Evolutionary conservation across 225 moss, liverwort and hornwort genomes (phyloP), one percentile per base, ranked within the genome.

Genomic region (Asterella californica): DNA sequence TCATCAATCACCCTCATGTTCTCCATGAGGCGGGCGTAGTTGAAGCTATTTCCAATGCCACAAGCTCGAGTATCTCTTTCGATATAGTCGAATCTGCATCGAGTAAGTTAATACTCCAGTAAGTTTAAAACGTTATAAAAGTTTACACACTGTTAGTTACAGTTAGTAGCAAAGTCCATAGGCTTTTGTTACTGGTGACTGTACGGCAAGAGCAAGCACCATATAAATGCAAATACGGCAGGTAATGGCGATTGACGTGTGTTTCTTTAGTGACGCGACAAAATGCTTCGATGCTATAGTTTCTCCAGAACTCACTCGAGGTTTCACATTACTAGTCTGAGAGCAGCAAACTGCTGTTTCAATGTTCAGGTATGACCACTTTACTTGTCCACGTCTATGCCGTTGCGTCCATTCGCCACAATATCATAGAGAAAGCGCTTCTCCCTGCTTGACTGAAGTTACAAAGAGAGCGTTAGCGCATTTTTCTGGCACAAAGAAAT

Each of bases 331-430:
- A 62, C 27, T 62, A 25, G 9, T 62, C 30, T 30, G 10, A 34
- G 65, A 33, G 14, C 33, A n/a, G 65, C 30, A 32, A 30, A 65
- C 65, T 65, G 4, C 42, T 2, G 52, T 62, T n/a, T 62, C 61
- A 1, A 62, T 2, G 24, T 14, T 62, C 27, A 62, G 61, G 33
- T 61, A 72, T 10, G 67, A 32, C 38, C 11, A 64, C 48, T 92
- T 73, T 87, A 96, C 95, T 96, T 96, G 84, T 96, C 95, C 83
- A 96, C 92, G 81, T 96, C 95, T 67, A 96, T 91, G 78, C 95
- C 95, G 80, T 96, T 96, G 84, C 93, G 92, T 83, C 95, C 93
- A 89, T 96, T 96, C 80, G 95, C 95, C 79, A 96, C 95, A 80
- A 96, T 90, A 84, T 96, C 93, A 84, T 89, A 93, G 45, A 96